Conservation (phyloP, 2,329 filamentous ascomycete genomes). For the Aspergillus sp. region DNA sequence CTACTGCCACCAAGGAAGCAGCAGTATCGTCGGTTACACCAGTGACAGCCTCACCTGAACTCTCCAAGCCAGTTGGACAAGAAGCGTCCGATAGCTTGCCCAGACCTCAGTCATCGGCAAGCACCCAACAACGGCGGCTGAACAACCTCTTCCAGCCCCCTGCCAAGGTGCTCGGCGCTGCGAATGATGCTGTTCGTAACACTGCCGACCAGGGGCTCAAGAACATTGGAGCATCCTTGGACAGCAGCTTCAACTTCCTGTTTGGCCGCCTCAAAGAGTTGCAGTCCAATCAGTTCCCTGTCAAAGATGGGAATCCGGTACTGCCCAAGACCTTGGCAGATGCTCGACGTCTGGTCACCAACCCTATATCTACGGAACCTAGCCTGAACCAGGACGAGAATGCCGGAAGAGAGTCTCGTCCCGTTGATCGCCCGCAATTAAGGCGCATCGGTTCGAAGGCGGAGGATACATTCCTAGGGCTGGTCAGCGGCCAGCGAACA, state of each 20-base stretch:
- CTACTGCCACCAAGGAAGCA: slow-evolving; percentile 20
- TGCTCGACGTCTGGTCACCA: slow-evolving; percentile 79
- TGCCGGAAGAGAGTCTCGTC: slow-evolving; percentile 48
- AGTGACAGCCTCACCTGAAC: slow-evolving; percentile 32
- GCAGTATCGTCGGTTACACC: slow-evolving; percentile 31
- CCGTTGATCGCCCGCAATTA: slow-evolving; percentile 36
- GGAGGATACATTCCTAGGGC: slow-evolving; percentile 68
- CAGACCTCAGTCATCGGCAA: slow-evolving; percentile 30
- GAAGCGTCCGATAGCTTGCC: slow-evolving; percentile 37
- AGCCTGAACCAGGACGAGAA: slow-evolving; percentile 53
- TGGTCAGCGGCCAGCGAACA: slow-evolving; percentile 67
- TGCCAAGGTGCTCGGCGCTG: slow-evolving; percentile 75
- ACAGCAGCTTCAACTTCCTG: slow-evolving; percentile 90
- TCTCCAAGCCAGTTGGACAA: slow-evolving; percentile 30
- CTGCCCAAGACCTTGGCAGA: slow-evolving; percentile 92
- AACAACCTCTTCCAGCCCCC: slow-evolving; percentile 86
- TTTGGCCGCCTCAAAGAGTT: slow-evolving; percentile 80
- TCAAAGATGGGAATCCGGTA: slow-evolving; percentile 44
- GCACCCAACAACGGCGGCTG: slow-evolving; percentile 69
- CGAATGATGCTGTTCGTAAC: slow-evolving; percentile 80
- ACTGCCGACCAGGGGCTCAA: slow-evolving; percentile 91
- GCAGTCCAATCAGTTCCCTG: slow-evolving; percentile 52
- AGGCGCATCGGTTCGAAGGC: slow-evolving; percentile 42
- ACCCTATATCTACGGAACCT: slow-evolving; percentile 48
- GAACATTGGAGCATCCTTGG: slow-evolving; percentile 84